Evolutionary conservation across 148 eudicot species (phyloP).

Genomic region (Camellia sinensis): DNA sequence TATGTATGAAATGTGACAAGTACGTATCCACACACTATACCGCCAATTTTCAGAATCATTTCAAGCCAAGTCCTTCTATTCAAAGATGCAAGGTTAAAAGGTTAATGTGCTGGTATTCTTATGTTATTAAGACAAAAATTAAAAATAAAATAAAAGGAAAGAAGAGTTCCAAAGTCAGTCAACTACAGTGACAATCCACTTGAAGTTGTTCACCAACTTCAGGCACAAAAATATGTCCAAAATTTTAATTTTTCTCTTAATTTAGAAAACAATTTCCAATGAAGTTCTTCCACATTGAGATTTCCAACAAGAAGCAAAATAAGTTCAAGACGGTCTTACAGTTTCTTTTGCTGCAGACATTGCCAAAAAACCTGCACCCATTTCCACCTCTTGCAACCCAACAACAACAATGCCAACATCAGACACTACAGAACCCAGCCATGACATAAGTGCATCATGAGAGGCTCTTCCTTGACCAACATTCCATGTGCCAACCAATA

Average conservation of each 20-base stretch:
- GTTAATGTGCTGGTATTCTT: no score
- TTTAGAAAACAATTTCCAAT: neutral
- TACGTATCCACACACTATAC: no score
- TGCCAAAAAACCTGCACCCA: slow-evolving; percentile 99
- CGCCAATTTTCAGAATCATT: no score
- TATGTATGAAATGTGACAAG: no score
- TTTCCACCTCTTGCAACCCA: slow-evolving; percentile 98
- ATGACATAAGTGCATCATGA: slow-evolving; percentile 66
- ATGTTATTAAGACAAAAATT: neutral
- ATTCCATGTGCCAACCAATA: slow-evolving; percentile 97
- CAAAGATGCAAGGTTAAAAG: neutral
- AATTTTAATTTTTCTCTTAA: neutral
- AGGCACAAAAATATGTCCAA: neutral
- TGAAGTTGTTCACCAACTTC: neutral
- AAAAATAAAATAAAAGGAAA: neutral
- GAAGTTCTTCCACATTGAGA: neutral
- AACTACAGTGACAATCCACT: neutral
- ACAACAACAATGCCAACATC: slow-evolving; percentile 90
- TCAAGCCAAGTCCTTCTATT: neutral
- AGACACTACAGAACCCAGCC: slow-evolving; percentile 69
- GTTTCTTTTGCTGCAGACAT: slow-evolving; percentile 99
- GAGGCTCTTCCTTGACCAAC: slow-evolving; percentile 95
- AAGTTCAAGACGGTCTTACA: slow-evolving; percentile 41
- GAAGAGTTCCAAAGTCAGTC: neutral
- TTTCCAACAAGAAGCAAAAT: slow-evolving; percentile 5